These are phyloP conservation scores for Cyberlindnera maritima DNA, from an alignment of 805 yeast species.

Conservation along the genomic window DNA sequence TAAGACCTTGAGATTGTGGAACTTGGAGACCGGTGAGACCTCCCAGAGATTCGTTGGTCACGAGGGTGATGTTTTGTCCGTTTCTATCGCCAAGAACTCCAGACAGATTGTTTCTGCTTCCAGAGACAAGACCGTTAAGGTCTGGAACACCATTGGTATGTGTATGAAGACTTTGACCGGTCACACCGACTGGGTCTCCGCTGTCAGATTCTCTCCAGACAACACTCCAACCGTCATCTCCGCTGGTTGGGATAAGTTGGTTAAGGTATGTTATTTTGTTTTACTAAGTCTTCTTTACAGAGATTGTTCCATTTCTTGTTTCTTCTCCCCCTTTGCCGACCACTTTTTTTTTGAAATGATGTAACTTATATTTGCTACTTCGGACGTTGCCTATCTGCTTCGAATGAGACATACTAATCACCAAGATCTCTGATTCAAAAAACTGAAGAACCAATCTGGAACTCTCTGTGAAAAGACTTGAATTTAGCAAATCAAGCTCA, in stretches of 20 bases:
- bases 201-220: conserved; percentile 94
- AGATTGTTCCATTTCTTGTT: background rate
- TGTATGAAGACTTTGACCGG: conserved; percentile 92
- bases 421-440: conserved; percentile 94
- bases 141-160: conserved; percentile 99
- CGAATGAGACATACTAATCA: conserved; percentile 97
- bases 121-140: conserved; percentile 97
- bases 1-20: conserved; percentile 98
- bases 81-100: conserved; percentile 92
- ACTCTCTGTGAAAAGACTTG: no score
- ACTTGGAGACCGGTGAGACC: conserved; percentile 89
- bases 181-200: conserved; percentile 99
- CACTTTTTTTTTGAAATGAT: conserved; percentile 53
- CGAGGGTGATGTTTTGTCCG: conserved; percentile 95
- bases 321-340: background rate
- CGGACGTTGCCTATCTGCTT: conserved; percentile 68
- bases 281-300: background rate
- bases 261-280: conserved; percentile 78
- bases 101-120: conserved; percentile 98
- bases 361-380: conserved; percentile 97
- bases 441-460: background rate
- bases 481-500: background rate
- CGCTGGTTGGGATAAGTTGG: conserved; percentile 98
- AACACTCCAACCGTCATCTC: conserved; percentile 82
- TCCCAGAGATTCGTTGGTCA: conserved; percentile 97